Evolutionary conservation across 495 filamentous ascomycete species (phyloP).

Genomic region (Peziza echinospora): DNA sequence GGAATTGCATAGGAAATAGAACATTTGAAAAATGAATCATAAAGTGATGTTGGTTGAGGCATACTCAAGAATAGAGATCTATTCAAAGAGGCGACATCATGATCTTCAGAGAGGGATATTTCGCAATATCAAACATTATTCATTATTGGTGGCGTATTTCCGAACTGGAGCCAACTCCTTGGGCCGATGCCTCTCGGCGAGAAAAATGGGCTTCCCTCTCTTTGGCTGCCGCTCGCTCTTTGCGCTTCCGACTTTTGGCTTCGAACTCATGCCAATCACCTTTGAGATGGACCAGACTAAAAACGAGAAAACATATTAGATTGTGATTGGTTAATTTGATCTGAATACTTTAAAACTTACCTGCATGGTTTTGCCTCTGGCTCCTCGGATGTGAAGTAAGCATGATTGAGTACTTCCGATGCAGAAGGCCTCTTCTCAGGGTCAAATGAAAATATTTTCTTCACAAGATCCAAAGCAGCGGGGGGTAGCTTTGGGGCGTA

Average conservation of each 20-base stretch:
- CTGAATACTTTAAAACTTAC: constrained; percentile 31
- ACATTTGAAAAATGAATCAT: too few relatives aligned
- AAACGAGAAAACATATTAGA: constrained; percentile 14
- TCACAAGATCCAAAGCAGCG: constrained; percentile 62
- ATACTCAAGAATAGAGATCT: too few relatives aligned
- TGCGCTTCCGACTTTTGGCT: constrained; percentile 68
- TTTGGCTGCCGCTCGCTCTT: constrained; percentile 65
- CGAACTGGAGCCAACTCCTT: too few relatives aligned
- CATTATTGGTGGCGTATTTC: too few relatives aligned
- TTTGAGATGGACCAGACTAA: constrained; percentile 56
- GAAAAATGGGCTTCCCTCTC: constrained; percentile 38
- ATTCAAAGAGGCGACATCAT: too few relatives aligned
- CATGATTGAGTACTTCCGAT: constrained; percentile 64
- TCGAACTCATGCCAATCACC: constrained; percentile 99
- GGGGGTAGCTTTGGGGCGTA: constrained; percentile 53
- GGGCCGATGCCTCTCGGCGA: not conserved
- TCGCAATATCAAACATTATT: too few relatives aligned
- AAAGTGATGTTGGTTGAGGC: too few relatives aligned
- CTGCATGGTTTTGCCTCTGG: constrained; percentile 57
- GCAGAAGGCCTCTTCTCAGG: constrained; percentile 68
- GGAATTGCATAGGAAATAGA: too few relatives aligned
- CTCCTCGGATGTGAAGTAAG: constrained; percentile 72
- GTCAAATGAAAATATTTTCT: constrained; percentile 68
- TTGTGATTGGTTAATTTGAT: constrained; percentile 7
- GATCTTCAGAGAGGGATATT: too few relatives aligned